Evolutionary conservation across 1,284 basidiomycete species (phyloP).

Genomic region (Tremellales sp.): DNA sequence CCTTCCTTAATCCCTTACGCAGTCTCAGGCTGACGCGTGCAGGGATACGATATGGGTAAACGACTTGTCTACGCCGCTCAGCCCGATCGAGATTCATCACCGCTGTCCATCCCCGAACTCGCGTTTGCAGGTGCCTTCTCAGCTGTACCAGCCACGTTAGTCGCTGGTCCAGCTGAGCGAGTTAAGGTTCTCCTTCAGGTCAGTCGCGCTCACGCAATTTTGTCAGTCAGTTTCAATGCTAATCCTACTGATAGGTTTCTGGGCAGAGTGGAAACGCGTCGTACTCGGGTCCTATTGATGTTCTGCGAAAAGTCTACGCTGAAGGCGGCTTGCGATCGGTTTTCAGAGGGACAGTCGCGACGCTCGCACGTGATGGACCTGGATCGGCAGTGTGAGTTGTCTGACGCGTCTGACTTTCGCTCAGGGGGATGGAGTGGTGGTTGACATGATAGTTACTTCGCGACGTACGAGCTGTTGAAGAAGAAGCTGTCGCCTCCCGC

Average conservation of each 20-base stretch:
- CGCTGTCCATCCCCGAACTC: conserved; percentile 74
- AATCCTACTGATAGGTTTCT: conserved; percentile 60
- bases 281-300: conserved; percentile 90
- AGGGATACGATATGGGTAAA: conserved; percentile 95
- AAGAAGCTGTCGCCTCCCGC: conserved; percentile 57
- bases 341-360: conserved; percentile 88
- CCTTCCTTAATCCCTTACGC: background rate
- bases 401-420: background rate
- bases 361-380: conserved; percentile 89
- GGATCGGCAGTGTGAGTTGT: conserved; percentile 84
- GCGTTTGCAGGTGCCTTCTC: conserved; percentile 92
- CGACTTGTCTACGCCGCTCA: conserved; percentile 68
- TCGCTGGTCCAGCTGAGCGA: conserved; percentile 93
- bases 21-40: conserved; percentile 1
- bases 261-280: conserved; percentile 73
- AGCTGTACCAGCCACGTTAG: conserved; percentile 84
- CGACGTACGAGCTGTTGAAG: conserved; percentile 93
- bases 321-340: conserved; percentile 92
- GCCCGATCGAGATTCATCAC: conserved; percentile 46
- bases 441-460: conserved; percentile 71
- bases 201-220: conserved; percentile 16
- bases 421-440: background rate
- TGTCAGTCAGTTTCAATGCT: conserved; percentile 7
- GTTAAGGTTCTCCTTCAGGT: conserved; percentile 95
- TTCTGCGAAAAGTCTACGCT: conserved; percentile 84